These are phyloP conservation scores for Yamadazyma epiphylla DNA, from an alignment of 1,139 yeast species.

Conservation along the genomic window DNA sequence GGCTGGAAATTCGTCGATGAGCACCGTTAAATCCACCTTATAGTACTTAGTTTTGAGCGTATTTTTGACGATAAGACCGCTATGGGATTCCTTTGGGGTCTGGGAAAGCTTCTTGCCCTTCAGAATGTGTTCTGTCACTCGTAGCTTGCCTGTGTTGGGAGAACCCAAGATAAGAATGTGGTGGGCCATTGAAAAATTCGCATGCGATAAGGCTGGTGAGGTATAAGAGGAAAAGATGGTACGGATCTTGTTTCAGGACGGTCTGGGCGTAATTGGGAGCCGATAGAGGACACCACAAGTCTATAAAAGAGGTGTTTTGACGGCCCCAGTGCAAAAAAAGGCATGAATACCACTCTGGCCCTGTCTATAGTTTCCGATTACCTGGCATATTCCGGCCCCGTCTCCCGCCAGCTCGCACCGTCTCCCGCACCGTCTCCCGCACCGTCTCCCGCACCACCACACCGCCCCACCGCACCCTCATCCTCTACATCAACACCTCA, in stretches of 20 bases:
- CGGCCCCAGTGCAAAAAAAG: too few relatives aligned
- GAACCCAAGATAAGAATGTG: constrained; percentile 38
- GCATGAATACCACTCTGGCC: too few relatives aligned
- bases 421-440: constrained; percentile 3
- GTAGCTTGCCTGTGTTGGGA: constrained; percentile 34
- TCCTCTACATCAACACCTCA: too few relatives aligned
- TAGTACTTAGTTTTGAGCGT: constrained; percentile 32
- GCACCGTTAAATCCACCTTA: constrained; percentile 22
- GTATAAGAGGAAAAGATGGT: too few relatives aligned
- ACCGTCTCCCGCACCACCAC: constrained; percentile 6
- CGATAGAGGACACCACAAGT: too few relatives aligned
- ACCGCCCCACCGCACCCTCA: constrained; percentile 1
- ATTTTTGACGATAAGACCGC: constrained; percentile 33
- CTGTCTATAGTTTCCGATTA: too few relatives aligned
- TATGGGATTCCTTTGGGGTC: constrained; percentile 21
- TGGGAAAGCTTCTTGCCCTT: constrained; percentile 7
- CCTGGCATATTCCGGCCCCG: too few relatives aligned
- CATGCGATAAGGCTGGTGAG: too few relatives aligned
- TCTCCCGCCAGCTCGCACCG: constrained; percentile 3
- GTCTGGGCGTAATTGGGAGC: too few relatives aligned
- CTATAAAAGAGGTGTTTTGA: too few relatives aligned
- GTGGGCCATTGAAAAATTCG: constrained; percentile 8
- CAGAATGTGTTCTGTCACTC: constrained; percentile 22
- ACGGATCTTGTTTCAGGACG: too few relatives aligned
- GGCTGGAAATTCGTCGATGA: constrained; percentile 40